phyloP scores from a whole-genome alignment of 371 early-diverging fungal genomes.

The Mitosporidium daphniae region DNA sequence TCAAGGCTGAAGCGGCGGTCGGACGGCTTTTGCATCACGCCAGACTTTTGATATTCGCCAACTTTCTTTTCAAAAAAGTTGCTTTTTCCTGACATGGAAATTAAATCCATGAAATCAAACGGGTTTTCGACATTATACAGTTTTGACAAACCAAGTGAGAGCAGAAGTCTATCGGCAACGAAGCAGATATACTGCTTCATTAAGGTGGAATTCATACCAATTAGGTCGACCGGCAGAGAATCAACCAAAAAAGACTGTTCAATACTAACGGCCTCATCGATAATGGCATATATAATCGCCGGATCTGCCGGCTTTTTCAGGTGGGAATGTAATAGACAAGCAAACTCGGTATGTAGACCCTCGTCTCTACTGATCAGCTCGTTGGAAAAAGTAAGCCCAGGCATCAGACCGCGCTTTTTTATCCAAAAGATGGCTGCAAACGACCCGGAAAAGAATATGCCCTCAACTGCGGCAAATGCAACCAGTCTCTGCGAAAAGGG shows the following conservation, averaged over 20 bases:
- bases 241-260: slow-evolving; percentile 87
- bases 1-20: no score
- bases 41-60: slow-evolving; percentile 89
- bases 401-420: slow-evolving; percentile 97
- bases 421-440: slow-evolving; percentile 98
- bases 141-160: slow-evolving; percentile 57
- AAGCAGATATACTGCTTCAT: slow-evolving; percentile 98
- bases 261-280: slow-evolving; percentile 48
- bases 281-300: slow-evolving; percentile 31
- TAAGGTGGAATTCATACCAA: slow-evolving; percentile 84
- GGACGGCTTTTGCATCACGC: slow-evolving; percentile 15
- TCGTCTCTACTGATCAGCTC: slow-evolving; percentile 96
- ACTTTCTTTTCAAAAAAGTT: slow-evolving; percentile 99
- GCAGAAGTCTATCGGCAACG: slow-evolving; percentile 81
- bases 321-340: slow-evolving; percentile 70
- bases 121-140: slow-evolving; percentile 66
- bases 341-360: slow-evolving; percentile 97
- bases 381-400: slow-evolving; percentile 94
- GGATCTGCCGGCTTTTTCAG: slow-evolving; percentile 33
- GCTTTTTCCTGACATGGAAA: slow-evolving; percentile 79
- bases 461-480: slow-evolving; percentile 97
- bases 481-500: slow-evolving; percentile 76
- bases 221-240: slow-evolving; percentile 62
- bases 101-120: slow-evolving; percentile 98
- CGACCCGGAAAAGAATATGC: slow-evolving; percentile 96